Percentiles rank a stretch among this genome's conserved stretches.
Evolutionary conservation across 345 rosid species (phyloP).

Genomic region (Ailanthus altissimus): DNA sequence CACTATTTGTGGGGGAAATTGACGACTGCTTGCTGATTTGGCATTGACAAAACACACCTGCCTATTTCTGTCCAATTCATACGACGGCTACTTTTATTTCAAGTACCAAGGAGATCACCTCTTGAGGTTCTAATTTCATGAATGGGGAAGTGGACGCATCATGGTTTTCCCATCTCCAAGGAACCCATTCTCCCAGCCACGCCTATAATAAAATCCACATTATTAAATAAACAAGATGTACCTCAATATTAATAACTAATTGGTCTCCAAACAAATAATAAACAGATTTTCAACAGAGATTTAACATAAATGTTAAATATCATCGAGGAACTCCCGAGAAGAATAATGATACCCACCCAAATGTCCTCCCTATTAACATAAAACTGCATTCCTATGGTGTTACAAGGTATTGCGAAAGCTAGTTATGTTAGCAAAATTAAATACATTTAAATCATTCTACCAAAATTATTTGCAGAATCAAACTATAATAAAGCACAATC

Average conservation of each 20-base stretch:
- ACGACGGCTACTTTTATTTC: not conserved
- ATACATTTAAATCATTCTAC: not conserved
- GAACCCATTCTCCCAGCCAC: conserved; percentile 20
- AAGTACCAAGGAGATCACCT: not conserved
- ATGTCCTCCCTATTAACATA: not conserved
- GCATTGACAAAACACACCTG: not conserved
- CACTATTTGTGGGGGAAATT: no score
- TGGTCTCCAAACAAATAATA: no score
- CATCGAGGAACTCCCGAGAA: not conserved
- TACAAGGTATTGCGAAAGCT: not conserved
- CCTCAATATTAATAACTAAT: not conserved
- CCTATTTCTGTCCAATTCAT: not conserved
- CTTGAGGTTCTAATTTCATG: not conserved
- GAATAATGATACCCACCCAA: not conserved
- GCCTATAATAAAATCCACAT: conserved; percentile 14
- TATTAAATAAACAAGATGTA: not conserved
- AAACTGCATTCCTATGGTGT: not conserved
- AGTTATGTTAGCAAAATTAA: not conserved
- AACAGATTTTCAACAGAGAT: no score
- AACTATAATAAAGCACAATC: no score
- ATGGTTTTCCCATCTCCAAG: conserved; percentile 22
- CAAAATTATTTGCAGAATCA: no score
- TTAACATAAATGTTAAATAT: no score
- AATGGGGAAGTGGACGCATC: conserved; percentile 18
- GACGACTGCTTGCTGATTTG: no score